phyloP scores from a whole-genome alignment of 495 filamentous ascomycete species.

The Xylaria curta region DNA sequence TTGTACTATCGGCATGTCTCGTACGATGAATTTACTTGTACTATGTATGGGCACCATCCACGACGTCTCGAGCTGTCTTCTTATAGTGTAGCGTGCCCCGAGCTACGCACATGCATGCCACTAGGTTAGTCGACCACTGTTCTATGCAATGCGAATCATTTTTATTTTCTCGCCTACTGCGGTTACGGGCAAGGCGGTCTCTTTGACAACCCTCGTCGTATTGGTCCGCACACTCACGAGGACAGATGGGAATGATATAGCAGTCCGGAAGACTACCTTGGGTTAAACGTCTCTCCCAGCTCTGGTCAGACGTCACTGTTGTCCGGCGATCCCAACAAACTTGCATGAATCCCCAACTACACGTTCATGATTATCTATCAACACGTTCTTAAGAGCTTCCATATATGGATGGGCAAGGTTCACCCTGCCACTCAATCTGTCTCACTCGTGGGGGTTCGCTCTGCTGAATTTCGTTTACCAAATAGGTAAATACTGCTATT shows the following conservation, averaged over 20 bases:
- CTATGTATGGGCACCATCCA: slow-evolving; percentile 10
- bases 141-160: slow-evolving; percentile 18
- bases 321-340: slow-evolving; percentile 12
- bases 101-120: slow-evolving; percentile 23
- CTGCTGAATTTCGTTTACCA: slow-evolving; percentile 13
- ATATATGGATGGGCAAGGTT: background rate
- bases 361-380: background rate
- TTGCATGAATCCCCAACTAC: slow-evolving; percentile 15
- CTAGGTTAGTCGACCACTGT: background rate
- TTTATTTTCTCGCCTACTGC: slow-evolving; percentile 19
- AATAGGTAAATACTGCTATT: slow-evolving; percentile 7
- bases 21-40: slow-evolving; percentile 10
- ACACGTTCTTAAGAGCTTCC: slow-evolving; percentile 1
- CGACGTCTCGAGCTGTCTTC: background rate
- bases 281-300: background rate
- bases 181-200: background rate
- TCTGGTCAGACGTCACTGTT: slow-evolving; percentile 5
- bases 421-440: slow-evolving; percentile 5
- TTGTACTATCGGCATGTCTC: slow-evolving; percentile 14
- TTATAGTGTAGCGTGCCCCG: slow-evolving; percentile 3
- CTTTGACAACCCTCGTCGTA: background rate
- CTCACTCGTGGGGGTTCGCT: slow-evolving; percentile 2
- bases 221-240: background rate
- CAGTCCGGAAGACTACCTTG: background rate
- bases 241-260: background rate